phyloP scores from a whole-genome alignment of 2,329 filamentous ascomycete genomes.

The Alternaria ethzedia region DNA sequence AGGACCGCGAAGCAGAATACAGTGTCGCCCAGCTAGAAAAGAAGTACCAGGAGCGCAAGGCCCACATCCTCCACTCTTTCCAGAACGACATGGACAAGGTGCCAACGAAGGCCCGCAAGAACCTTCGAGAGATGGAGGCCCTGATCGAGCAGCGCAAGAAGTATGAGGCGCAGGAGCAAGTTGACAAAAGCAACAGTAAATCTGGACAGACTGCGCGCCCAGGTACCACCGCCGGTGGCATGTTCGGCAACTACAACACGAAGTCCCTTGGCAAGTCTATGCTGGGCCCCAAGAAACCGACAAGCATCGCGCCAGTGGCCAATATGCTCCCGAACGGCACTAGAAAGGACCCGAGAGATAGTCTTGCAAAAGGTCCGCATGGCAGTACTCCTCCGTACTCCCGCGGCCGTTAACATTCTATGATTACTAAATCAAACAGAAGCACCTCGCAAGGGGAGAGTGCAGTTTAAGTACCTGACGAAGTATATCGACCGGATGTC shows the following conservation, averaged over 20 bases:
- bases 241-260: conserved; percentile 1
- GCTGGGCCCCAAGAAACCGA: conserved; percentile 21
- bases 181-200: background rate
- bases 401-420: background rate
- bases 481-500: background rate
- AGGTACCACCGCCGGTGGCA: background rate
- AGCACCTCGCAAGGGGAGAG: background rate
- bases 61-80: background rate
- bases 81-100: background rate
- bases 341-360: conserved; percentile 14
- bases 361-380: background rate
- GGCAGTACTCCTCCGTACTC: background rate
- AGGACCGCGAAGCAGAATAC: background rate
- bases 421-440: background rate
- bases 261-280: conserved; percentile 20
- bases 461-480: background rate
- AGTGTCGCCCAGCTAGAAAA: background rate
- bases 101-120: background rate
- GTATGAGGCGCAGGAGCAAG: background rate
- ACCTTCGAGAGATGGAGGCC: background rate
- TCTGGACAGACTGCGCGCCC: background rate
- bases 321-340: conserved; percentile 17
- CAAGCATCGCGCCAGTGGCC: conserved; percentile 26
- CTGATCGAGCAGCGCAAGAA: background rate
- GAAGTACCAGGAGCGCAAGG: background rate